phyloP scores from a whole-genome alignment of 345 rosid genomes.

The Iberis pinnata region DNA sequence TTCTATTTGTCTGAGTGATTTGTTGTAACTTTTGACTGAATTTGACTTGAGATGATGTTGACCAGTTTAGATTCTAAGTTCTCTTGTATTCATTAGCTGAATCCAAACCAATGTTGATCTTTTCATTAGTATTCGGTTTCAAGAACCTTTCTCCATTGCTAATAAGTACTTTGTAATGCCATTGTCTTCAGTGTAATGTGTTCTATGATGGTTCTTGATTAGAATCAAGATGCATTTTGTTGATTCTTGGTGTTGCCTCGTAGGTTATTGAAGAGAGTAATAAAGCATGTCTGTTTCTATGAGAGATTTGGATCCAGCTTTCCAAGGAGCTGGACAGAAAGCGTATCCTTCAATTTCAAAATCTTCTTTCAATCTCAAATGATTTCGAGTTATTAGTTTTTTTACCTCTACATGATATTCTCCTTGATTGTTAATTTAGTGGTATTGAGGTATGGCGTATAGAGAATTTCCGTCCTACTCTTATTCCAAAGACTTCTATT shows the following conservation, averaged over 20 bases:
- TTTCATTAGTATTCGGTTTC: conserved; percentile 3
- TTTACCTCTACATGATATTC: conserved; percentile 15
- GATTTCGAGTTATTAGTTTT: background rate
- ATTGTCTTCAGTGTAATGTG: background rate
- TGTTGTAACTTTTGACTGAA: conserved; percentile 15
- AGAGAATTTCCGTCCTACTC: conserved; percentile 75
- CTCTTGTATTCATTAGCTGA: too few species aligned
- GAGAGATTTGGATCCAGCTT: conserved; percentile 96
- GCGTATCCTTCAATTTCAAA: conserved; percentile 64
- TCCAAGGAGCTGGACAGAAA: conserved; percentile 95
- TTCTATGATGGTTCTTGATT: background rate
- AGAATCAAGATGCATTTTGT: conserved; percentile 6
- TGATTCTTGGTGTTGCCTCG: conserved; percentile 9
- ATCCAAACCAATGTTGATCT: background rate
- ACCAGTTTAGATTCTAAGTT: conserved; percentile 23
- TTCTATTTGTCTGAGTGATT: too few species aligned
- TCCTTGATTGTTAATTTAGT: conserved; percentile 55
- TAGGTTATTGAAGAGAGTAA: conserved; percentile 30
- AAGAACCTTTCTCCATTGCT: background rate
- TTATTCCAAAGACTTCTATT: conserved; percentile 52
- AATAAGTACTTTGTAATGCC: background rate
- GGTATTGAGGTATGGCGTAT: conserved; percentile 97
- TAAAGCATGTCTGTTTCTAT: conserved; percentile 82
- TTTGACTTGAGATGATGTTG: conserved; percentile 26
- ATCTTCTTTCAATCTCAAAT: background rate